phyloP scores from a whole-genome alignment of 805 yeast genomes.

The Lipomyces sp. region DNA sequence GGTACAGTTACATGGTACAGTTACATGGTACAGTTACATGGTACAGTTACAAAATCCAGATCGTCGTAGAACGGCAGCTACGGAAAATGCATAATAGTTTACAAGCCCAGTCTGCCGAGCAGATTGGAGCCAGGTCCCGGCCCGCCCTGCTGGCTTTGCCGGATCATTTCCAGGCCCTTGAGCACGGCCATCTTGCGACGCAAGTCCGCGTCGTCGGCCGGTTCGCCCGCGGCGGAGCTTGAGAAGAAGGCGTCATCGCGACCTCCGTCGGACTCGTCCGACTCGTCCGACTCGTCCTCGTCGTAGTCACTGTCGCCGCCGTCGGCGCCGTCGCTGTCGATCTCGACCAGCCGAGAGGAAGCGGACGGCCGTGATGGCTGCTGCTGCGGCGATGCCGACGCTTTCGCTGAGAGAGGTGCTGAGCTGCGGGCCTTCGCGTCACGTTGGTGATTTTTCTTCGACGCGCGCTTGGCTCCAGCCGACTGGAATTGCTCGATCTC shows the following conservation, averaged over 20 bases:
- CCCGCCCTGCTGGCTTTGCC: conserved; percentile 34
- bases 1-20: too few relatives aligned
- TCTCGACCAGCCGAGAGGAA: conserved; percentile 1
- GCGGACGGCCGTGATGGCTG: too few relatives aligned
- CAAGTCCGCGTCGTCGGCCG: too few relatives aligned
- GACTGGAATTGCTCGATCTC: conserved; percentile 42
- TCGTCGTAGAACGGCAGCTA: too few relatives aligned
- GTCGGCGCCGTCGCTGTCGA: conserved; percentile 5
- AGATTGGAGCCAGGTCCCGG: conserved; percentile 42
- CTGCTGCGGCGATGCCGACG: too few relatives aligned
- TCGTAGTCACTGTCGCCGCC: too few relatives aligned
- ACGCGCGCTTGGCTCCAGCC: neutral
- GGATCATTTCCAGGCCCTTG: conserved; percentile 34
- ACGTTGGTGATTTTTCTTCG: neutral
- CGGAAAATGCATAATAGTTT: too few relatives aligned
- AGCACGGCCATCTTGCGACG: conserved; percentile 27
- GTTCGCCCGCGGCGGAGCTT: neutral
- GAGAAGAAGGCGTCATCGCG: too few relatives aligned
- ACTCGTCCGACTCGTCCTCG: too few relatives aligned
- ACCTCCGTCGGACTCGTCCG: too few relatives aligned
- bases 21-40: too few relatives aligned
- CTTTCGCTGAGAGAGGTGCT: neutral
- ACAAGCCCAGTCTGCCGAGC: conserved; percentile 31
- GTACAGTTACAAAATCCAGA: too few relatives aligned
- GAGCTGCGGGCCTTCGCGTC: neutral